Evolutionary conservation across 164 flowering plant genomes (phyloP), one percentile per base, ranked within the genome.

Genomic region (Chimonanthus salicifolius): DNA sequence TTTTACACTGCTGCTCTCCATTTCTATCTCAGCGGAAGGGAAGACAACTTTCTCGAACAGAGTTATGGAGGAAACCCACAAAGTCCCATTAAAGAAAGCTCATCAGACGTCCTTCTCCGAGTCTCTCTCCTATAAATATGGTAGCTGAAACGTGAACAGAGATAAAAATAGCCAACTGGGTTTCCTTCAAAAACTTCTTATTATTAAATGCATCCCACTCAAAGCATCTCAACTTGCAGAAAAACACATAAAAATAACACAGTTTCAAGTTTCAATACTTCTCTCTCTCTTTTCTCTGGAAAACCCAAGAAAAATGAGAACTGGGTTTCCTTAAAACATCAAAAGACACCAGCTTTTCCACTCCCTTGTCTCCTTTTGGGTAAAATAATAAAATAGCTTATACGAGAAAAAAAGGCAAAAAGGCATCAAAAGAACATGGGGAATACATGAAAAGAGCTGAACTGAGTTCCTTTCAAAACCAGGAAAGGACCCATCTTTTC

Each of bases 1-100:
- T 68, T 71, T 74, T 66, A 71, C 86, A 44, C 58, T 79, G 62
- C 79, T 84, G 75, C 72, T 75, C 68, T 80, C 88, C 88, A 85
- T 83, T 43, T 54, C 67, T 72, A 45, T 58, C 63, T 11, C 16
- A 20, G 49, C 15, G 71, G 3, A 47, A 72, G 62, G 9, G 74
- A 43, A 70, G 45, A 69, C 6, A 64, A 64, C 20, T 45, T 20
- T 63, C 66, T 21, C 66, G 21, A 15, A 65, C 11, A 45, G 48
- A 48, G n/a, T 65, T 18, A 71, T 62, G 49, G 7, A 72, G 67
- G 72, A 13, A 71, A 49, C 54, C 51, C 51, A 48, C 51, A 47
- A 47, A 68, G 18, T 20, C 70, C 60, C 60, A 54, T 54, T n/a
- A 54, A 54, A 54, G n/a, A 47, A 68, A 54, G 60, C 6, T 54